Conservation (phyloP, 2,329 filamentous ascomycete genomes). For the Knoxdaviesia capensis region DNA sequence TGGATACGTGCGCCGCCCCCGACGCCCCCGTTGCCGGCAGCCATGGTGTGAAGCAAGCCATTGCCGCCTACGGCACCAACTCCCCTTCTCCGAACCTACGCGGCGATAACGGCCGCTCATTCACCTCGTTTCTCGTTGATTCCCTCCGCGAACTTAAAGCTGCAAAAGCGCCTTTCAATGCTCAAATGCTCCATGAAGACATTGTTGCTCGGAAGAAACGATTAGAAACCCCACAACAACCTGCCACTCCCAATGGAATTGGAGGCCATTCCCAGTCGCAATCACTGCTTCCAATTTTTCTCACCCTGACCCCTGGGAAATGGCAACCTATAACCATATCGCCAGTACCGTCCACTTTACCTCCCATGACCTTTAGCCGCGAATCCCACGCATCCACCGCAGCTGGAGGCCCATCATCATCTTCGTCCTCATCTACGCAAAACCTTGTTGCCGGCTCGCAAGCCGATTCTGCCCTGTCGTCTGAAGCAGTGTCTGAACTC, state of each 20-base stretch:
- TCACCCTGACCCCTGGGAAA: conserved; percentile 33
- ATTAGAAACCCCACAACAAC: too few relatives aligned
- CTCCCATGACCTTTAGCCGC: too few relatives aligned
- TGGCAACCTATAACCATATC: conserved; percentile 31
- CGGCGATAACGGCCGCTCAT: conserved; percentile 28
- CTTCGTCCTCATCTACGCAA: conserved; percentile 4
- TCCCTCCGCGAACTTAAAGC: conserved; percentile 32
- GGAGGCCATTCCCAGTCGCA: too few relatives aligned
- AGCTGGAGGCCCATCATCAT: conserved; percentile 6
- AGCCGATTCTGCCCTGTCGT: conserved; percentile 21
- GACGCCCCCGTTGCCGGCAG: conserved; percentile 28
- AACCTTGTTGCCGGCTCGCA: neutral
- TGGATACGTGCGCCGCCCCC: conserved; percentile 39
- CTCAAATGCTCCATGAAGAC: conserved; percentile 36
- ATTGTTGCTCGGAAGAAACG: conserved; percentile 17
- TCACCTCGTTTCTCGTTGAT: conserved; percentile 35
- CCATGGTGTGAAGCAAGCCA: conserved; percentile 39
- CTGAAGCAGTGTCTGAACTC: conserved; percentile 29
- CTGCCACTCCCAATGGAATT: too few relatives aligned
- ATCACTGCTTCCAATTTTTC: conserved; percentile 23
- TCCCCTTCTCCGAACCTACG: conserved; percentile 14
- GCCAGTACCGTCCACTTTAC: conserved; percentile 9
- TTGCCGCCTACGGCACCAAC: conserved; percentile 38
- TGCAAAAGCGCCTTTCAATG: conserved; percentile 27
- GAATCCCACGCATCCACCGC: conserved; percentile 13